Evolutionary conservation across 2,329 filamentous ascomycete genomes (phyloP).

Genomic region (Sporothrix brunneoviolacea): DNA sequence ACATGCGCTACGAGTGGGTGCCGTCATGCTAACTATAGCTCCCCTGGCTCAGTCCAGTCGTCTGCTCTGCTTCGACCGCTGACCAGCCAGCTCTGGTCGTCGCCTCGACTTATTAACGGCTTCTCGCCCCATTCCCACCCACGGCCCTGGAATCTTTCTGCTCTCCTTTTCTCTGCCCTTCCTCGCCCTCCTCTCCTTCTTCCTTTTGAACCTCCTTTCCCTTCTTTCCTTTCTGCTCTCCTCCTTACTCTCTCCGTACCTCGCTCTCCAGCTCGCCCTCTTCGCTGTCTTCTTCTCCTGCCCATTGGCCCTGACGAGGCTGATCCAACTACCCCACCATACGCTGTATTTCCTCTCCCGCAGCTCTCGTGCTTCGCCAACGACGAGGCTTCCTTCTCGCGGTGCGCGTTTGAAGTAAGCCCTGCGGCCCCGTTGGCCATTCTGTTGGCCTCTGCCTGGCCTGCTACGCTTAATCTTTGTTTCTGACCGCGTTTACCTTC

Average conservation of each 20-base stretch:
- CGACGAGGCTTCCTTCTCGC: not conserved
- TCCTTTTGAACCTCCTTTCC: not conserved
- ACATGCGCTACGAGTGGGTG: constrained; percentile 6
- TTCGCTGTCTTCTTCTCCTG: not conserved
- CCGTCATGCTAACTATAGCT: constrained; percentile 14
- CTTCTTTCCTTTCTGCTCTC: not conserved
- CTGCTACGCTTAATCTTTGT: too few species aligned
- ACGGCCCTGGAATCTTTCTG: constrained; percentile 10
- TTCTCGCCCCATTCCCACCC: constrained; percentile 9
- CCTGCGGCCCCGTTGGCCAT: too few species aligned
- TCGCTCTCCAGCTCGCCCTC: too few species aligned
- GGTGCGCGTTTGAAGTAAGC: too few species aligned
- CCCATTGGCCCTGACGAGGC: constrained; percentile 2
- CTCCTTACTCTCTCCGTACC: not conserved
- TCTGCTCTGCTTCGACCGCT: constrained; percentile 10
- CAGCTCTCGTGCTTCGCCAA: constrained; percentile 4
- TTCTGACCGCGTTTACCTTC: not conserved
- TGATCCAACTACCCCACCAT: constrained; percentile 11
- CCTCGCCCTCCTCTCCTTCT: constrained; percentile 5
- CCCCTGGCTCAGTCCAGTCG: constrained; percentile 10
- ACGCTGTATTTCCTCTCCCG: not conserved
- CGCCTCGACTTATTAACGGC: constrained; percentile 13
- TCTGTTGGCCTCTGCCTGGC: too few species aligned
- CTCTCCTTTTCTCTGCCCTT: not conserved
- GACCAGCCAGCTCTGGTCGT: constrained; percentile 9